A percentile compares a stretch with the other conserved stretches of the same genome.
Conservation (phyloP, 805 yeast species). For the Candida taoyuanica region DNA sequence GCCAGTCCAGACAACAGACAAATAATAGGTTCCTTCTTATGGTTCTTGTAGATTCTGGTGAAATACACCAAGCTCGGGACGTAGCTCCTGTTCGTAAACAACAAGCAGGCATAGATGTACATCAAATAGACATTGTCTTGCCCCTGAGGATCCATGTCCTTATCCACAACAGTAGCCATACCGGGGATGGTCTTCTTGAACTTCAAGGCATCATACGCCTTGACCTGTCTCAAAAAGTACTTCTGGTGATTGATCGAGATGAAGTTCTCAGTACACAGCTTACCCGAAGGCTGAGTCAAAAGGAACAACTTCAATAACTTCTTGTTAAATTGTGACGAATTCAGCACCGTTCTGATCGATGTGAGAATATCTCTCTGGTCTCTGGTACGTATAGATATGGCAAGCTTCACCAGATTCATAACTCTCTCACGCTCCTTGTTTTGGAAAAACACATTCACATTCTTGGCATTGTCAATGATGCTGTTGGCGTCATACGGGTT, state of each 20-base stretch:
- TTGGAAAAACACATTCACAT: slow-evolving; percentile 72
- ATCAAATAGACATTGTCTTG: slow-evolving; percentile 62
- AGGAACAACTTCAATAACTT: slow-evolving; percentile 61
- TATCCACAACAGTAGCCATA: slow-evolving; percentile 67
- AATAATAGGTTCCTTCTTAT: slow-evolving; percentile 74
- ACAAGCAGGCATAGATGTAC: slow-evolving; percentile 72
- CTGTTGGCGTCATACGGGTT: slow-evolving; percentile 59
- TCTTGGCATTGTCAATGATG: slow-evolving; percentile 68
- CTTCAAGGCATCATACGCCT: slow-evolving; percentile 75
- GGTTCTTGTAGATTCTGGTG: slow-evolving; percentile 60
- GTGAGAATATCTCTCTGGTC: slow-evolving; percentile 54
- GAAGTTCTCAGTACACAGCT: slow-evolving; percentile 51
- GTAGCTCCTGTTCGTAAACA: slow-evolving; percentile 79
- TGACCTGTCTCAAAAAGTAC: slow-evolving; percentile 81
- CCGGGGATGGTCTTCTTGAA: slow-evolving; percentile 57
- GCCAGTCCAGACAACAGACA: slow-evolving; percentile 72
- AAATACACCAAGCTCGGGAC: slow-evolving; percentile 78
- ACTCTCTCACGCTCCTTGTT: slow-evolving; percentile 55
- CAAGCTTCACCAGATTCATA: slow-evolving; percentile 61
- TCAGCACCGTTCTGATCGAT: slow-evolving; percentile 57
- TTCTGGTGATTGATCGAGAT: slow-evolving; percentile 85
- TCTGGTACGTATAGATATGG: slow-evolving; percentile 45
- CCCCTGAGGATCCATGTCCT: slow-evolving; percentile 40
- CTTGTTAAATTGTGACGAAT: slow-evolving; percentile 71
- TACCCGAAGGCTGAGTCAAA: slow-evolving; percentile 61